These are phyloP conservation scores for Eustoma russellianum DNA, from an alignment of 257 asterid species.

Conservation along the genomic window DNA sequence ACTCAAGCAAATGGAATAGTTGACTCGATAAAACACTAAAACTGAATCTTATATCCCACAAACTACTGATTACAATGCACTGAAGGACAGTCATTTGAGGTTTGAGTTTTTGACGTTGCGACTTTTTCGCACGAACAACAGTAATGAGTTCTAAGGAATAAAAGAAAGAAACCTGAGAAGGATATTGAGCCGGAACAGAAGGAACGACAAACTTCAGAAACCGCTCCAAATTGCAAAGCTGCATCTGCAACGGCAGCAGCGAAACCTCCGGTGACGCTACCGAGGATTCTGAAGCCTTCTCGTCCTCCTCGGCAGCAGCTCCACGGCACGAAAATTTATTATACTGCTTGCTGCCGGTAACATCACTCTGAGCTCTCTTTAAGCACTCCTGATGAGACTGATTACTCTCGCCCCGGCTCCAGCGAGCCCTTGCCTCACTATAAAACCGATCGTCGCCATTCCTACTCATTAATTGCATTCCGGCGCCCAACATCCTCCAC, in stretches of 20 bases:
- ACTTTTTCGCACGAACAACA: no score
- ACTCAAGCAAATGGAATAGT: no score
- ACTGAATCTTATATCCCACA: no score
- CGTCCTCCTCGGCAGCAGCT: conserved; percentile 27
- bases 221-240: conserved; percentile 60
- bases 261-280: conserved; percentile 17
- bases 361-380: conserved; percentile 73
- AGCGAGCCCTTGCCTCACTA: conserved; percentile 65
- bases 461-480: conserved; percentile 78
- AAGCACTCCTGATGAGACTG: conserved; percentile 29
- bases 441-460: conserved; percentile 79
- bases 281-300: conserved; percentile 18
- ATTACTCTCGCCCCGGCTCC: conserved; percentile 27
- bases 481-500: conserved; percentile 69
- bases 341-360: conserved; percentile 16
- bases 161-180: conserved; percentile 46
- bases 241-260: conserved; percentile 4
- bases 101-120: no score
- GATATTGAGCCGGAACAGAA: conserved; percentile 58
- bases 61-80: no score
- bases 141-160: neutral
- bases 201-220: conserved; percentile 77
- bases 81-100: no score
- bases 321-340: conserved; percentile 20
- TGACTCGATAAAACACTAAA: no score